Base-by-base conservation (phyloP, 192 early-diverging fungal species). In the Coemansia sp. region DNA sequence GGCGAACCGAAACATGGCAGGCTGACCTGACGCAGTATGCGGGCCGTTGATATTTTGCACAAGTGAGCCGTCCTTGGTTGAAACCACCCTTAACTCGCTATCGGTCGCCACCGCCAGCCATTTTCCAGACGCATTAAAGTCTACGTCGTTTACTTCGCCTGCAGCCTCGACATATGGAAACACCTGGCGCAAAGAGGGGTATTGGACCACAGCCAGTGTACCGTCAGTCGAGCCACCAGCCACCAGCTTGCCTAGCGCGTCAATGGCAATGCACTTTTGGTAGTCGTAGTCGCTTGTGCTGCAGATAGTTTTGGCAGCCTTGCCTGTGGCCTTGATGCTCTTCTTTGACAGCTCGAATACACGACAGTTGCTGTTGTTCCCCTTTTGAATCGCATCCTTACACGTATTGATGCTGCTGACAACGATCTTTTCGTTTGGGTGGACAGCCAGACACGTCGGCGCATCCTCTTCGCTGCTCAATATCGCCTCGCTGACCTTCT, bases 351-450 rank as follows among this genome's bases (percentile, higher is more conserved):
- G 64, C 43, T 90, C 78, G 67, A 94, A 98, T 8, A 92, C 68
- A 22, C 94, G 87, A 72, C 91, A 92, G 79, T 95, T 95, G 50
- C 87, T 67, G 81, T 95, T 95, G 13, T 85, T 73, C 16, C 95
- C 95, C 40, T 72, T 68, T 36, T 87, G 68, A 44, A 97, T 90
- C 22, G 84, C 74, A 57, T 87, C 84, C 46, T 82, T 68, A 4
- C 87, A 72, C 2, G 75, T 70, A 84, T 98, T 98, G 64, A 94
- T 88, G 66, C 92, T 93, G 73, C 87, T 89, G n/a, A 74, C 66
- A 3, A 65, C 89, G 79, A 65, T 88, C 68, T 46, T 73, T 57
- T 93, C 94, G 80, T 80, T 88, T 63, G 95, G 94, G 85, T 95
- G 92, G 10, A 90, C 80, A 55, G 89, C 87, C 7, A 97, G 70